Evolutionary conservation across 2,329 filamentous ascomycete genomes (phyloP), one percentile per base, ranked within the genome.

Genomic region (Gnomoniopsis sp.): DNA sequence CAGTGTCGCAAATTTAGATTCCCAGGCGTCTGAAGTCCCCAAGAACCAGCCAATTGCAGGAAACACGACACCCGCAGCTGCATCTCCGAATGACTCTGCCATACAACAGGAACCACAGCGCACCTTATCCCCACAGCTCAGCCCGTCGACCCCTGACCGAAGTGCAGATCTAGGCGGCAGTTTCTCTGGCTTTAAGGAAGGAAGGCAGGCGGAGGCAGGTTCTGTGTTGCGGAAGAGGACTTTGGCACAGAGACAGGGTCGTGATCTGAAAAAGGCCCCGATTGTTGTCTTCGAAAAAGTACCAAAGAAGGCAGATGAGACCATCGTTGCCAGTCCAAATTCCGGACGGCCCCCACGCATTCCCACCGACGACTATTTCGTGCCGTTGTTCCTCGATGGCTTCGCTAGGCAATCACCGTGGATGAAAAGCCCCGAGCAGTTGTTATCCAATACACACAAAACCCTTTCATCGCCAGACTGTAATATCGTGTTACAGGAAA

Each of bases 401-500:
- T 84, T 84, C 66, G 76, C 82, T 47, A 72, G 79, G 63, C 76
- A 78, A 55, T 77, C 80, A 49, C 79, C 78, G 53, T 85, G 83
- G 78, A 85, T 86, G 77, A 85, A 85, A 57, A 79, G 82, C 0
- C 74, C 88, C 10, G 85, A 90, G 58, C 88, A 90, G 46, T 81
- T 98, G 0, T 78, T 98, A 3, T 84, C 88, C 57, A 88, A 90
- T 48, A 90, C 93, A 3, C 89, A 93, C 68, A 99, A 99, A 71
- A 96, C 92, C 0, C 78, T 98, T 12, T 92, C 89, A 1, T 98
- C 93, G 0, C 80, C 88, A 1, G 93, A 97, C 69, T 88, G 93
- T 53, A 87, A 91, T 59, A 84, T 96, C 1, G 88, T 91, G 47
- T 86, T 96, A 44, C 85, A 91, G 51, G 93, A 98, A 67, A 87